phyloP scores from a whole-genome alignment of 2,329 filamentous ascomycete genomes.

The Fusarium beomiforme region DNA sequence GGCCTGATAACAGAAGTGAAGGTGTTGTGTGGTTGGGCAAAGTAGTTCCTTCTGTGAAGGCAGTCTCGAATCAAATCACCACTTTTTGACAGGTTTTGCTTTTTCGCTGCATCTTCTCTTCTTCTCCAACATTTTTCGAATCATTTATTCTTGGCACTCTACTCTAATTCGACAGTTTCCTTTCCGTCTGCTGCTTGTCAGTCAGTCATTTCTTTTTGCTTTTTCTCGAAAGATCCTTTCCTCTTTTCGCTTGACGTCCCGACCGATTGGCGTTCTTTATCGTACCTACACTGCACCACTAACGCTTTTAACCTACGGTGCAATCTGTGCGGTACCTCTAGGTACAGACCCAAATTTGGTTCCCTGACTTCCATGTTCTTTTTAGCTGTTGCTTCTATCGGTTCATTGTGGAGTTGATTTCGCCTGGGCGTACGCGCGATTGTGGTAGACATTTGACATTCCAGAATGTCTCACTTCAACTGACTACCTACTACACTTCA shows the following conservation, averaged over 20 bases:
- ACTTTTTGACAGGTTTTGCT: background rate
- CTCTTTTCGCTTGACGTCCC: slow-evolving; percentile 21
- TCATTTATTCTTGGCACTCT: background rate
- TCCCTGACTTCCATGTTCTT: background rate
- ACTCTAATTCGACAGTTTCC: background rate
- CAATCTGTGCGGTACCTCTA: background rate
- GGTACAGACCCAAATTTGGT: background rate
- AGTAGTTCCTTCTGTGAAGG: background rate
- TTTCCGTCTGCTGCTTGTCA: background rate
- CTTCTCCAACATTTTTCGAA: background rate
- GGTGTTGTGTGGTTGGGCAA: background rate
- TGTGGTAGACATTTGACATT: background rate
- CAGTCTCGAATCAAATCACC: background rate
- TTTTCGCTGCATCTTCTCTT: background rate
- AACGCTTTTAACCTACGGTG: background rate
- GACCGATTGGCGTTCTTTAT: slow-evolving; percentile 22
- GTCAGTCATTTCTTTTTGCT: slow-evolving; percentile 1
- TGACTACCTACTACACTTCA: background rate
- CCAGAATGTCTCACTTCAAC: slow-evolving; percentile 11
- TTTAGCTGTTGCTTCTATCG: slow-evolving; percentile 4
- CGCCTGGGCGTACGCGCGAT: slow-evolving; percentile 1
- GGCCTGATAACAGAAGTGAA: too few species aligned
- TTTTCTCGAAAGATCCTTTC: slow-evolving; percentile 1
- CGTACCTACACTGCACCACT: background rate
- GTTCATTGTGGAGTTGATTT: slow-evolving; percentile 33